Evolutionary conservation across 2,329 filamentous ascomycete genomes (phyloP), one percentile per base, ranked within the genome.

Genomic region (Helicocarpus griseus): DNA sequence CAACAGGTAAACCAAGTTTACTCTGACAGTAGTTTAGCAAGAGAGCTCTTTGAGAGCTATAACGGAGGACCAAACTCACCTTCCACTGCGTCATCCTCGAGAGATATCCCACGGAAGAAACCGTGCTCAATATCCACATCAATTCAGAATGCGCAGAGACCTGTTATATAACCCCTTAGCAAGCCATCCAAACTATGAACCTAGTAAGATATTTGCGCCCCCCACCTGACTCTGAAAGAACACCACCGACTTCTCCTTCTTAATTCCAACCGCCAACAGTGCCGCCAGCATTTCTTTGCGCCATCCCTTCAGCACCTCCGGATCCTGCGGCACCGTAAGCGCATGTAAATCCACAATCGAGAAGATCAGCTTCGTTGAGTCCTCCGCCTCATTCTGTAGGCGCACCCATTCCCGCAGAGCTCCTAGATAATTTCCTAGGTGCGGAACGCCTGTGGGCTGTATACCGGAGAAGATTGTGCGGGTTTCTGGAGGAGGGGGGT

Each of bases 31-130:
- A 19, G 46, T n/a, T 55, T 43, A 56, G 36, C 14, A 45, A 5
- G n/a, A 51, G 14, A 39, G 29, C 28, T 13, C n/a, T 36, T 36
- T 14, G 6, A 11, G 11, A 5, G 19, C n/a, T 9, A 38, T 26
- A 38, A 19, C 33, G 62, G 64, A 44, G 54, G 45, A 26, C 26
- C 19, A 31, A 26, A n/a, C 17, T 56, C 63, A 88, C 89, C 82
- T 98, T 98, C 90, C 93, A 98, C 69, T 97, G 93, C 26, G 93
- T 97, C 93, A 98, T 98, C n/a, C 93, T 79, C 8, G 86, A 86
- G n/a, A 98, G 74, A 69, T 95, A 95, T 36, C 93, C 93, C 69
- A 93, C 89, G 4, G 87, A 91, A 22, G 93, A 87, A 49, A 87
- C 86, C 58, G 90, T 96, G 64, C 88, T 91, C 55, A 98, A 72